A percentile compares a stretch with the other conserved stretches of the same genome.
phyloP scores from a whole-genome alignment of 2,329 filamentous ascomycete species.

The Trichoderma endophyticum region DNA sequence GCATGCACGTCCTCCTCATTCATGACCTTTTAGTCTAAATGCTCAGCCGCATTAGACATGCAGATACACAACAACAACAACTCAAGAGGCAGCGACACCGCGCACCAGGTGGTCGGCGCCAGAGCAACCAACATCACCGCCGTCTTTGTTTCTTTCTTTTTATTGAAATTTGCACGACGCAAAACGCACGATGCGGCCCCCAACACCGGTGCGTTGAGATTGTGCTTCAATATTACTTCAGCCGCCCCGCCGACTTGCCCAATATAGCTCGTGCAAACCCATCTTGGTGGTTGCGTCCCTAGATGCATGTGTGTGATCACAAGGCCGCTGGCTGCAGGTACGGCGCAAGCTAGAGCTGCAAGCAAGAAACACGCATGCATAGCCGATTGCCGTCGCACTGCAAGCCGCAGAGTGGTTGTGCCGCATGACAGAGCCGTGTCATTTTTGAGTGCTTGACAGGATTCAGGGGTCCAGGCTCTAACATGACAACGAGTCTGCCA shows the following conservation, averaged over 20 bases:
- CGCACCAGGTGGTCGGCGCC: neutral
- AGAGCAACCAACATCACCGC: neutral
- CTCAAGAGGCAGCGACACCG: neutral
- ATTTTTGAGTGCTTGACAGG: neutral
- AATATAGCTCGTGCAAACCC: neutral
- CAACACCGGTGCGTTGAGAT: neutral
- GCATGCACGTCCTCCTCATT: neutral
- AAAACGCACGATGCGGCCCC: neutral
- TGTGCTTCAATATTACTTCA: neutral
- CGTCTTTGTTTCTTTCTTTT: neutral
- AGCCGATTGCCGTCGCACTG: neutral
- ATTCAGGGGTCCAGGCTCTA: neutral
- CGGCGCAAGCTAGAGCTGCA: slow-evolving; percentile 12
- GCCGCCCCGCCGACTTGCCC: neutral
- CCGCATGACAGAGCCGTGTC: slow-evolving; percentile 4
- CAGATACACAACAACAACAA: neutral
- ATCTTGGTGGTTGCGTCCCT: neutral
- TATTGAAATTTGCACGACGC: neutral
- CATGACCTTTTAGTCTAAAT: neutral
- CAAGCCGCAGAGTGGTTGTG: neutral
- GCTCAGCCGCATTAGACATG: neutral
- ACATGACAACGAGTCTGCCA: neutral
- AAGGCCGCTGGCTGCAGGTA: slow-evolving; percentile 14
- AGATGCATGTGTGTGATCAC: slow-evolving; percentile 11
- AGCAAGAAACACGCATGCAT: slow-evolving; percentile 9